These are phyloP conservation scores for Chrysosphaeria jannelii DNA, from an alignment of 2,329 filamentous ascomycete species.

Conservation along the genomic window DNA sequence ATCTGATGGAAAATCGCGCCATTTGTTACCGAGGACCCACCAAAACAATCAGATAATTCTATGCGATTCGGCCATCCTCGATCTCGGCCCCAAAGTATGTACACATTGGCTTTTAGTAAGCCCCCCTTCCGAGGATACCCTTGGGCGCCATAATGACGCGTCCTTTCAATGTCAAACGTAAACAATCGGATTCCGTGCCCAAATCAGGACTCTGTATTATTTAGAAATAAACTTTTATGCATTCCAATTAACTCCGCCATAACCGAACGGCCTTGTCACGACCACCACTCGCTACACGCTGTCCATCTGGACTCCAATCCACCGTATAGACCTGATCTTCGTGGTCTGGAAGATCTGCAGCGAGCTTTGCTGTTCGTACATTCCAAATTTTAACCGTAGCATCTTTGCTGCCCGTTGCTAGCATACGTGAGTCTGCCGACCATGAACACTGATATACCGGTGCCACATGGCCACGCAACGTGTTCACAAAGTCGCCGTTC, in stretches of 20 bases:
- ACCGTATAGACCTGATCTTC: slow-evolving; percentile 82
- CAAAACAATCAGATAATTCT: too few species aligned
- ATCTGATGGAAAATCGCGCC: too few species aligned
- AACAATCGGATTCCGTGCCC: too few species aligned
- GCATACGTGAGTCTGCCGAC: slow-evolving; percentile 64
- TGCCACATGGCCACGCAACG: slow-evolving; percentile 61
- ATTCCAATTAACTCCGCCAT: slow-evolving; percentile 36
- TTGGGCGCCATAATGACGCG: too few species aligned
- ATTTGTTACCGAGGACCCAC: too few species aligned
- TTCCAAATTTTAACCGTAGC: slow-evolving; percentile 91
- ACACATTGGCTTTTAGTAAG: too few species aligned
- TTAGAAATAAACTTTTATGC: slow-evolving; percentile 4
- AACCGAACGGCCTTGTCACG: slow-evolving; percentile 57
- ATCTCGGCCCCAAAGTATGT: too few species aligned
- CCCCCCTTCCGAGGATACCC: too few species aligned
- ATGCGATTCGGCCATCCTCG: too few species aligned
- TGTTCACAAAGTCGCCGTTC: slow-evolving; percentile 54
- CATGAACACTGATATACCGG: slow-evolving; percentile 84
- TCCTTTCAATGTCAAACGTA: too few species aligned
- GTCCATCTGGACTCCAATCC: slow-evolving; percentile 81
- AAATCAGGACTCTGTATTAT: not conserved
- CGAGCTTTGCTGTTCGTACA: slow-evolving; percentile 55
- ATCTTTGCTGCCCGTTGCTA: slow-evolving; percentile 74
- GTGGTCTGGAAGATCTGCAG: slow-evolving; percentile 58
- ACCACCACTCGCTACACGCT: slow-evolving; percentile 68